Base-by-base conservation (phyloP, 768 basidiomycete genomes). In the Naganishia antarctica region DNA sequence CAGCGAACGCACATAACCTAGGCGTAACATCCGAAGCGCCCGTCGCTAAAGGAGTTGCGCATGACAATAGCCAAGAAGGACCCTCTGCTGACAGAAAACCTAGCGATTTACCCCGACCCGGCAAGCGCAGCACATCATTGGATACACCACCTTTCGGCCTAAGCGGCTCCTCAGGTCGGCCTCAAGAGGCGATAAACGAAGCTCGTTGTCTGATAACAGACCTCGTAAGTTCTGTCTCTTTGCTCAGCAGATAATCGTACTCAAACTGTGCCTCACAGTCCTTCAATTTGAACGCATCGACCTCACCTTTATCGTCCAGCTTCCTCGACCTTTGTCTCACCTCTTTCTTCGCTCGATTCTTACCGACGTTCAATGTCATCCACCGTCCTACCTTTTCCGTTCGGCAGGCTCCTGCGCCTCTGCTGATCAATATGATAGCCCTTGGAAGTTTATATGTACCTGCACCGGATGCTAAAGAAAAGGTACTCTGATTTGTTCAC, bases 371-470 rank as follows among this genome's bases (percentile, higher is more conserved):
- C 47, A 25, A 50, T n/a, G 41, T 65, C n/a, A 44, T 65, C 13
- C 64, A 65, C 51, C 64, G 58, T 15, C 64, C 64, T 16, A 60
- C 64, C 8, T 65, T 59, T 32, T 49, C 49, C 26, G 47, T 65
- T 12, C 31, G 49, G 5, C 46, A 43, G 12, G 47, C 60, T 31
- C 45, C 40, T 3, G 65, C 58, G 5, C 60, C 65, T 8, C 31
- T 66, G 31, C 25, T 61, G 48, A 61, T 66, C 37, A 66, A 62
- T 40, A 61, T 66, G 48, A 66, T 66, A 9, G 65, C 58, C 9
- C 18, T 66, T 13, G 65, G 65, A 21, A 61, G 47, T 44, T 47
- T 66, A 40, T 66, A 53, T 45, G 48, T 66, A 9, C 23, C 58
- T 21, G 31, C 41, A n/a, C 29, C 31, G 23, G 60, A 53, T 37